Percentiles rank a stretch among this genome's conserved stretches.
These are phyloP conservation scores for Myotisia sp. DNA, from an alignment of 2,329 filamentous ascomycete genomes.

Conservation along the genomic window DNA sequence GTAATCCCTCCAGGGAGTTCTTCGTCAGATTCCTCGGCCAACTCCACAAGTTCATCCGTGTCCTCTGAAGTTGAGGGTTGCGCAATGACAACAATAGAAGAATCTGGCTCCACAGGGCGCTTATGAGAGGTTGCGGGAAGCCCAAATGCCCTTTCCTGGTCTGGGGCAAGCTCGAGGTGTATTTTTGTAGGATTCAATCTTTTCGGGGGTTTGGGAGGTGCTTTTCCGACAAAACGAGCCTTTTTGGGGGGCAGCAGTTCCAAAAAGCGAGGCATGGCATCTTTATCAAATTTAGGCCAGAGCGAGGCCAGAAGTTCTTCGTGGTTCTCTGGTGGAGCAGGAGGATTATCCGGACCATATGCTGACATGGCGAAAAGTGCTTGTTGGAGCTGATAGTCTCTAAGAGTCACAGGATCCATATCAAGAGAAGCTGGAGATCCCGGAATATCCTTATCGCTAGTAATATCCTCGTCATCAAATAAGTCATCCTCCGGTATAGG, in stretches of 20 bases:
- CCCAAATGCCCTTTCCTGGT: conserved; percentile 75
- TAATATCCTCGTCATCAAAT: conserved; percentile 3
- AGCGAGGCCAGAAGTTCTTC: conserved; percentile 64
- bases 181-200: conserved; percentile 75
- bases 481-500: conserved; percentile 3
- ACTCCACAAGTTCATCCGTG: conserved; percentile 32
- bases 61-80: conserved; percentile 35
- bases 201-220: conserved; percentile 64
- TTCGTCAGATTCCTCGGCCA: conserved; percentile 46
- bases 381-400: conserved; percentile 34
- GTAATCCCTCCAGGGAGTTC: conserved; percentile 54
- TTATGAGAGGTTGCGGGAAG: conserved; percentile 50
- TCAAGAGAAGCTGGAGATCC: conserved; percentile 21
- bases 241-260: conserved; percentile 70
- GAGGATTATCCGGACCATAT: conserved; percentile 43
- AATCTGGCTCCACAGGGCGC: conserved; percentile 36
- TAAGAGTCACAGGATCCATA: conserved; percentile 29
- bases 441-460: conserved; percentile 16
- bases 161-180: conserved; percentile 67
- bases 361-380: conserved; percentile 34
- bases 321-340: conserved; percentile 55
- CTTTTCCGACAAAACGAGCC: conserved; percentile 64
- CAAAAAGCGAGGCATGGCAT: conserved; percentile 63
- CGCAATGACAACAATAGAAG: conserved; percentile 39
- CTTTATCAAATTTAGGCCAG: conserved; percentile 67